Evolutionary conservation across 495 filamentous ascomycete species (phyloP), one percentile per base, ranked within the genome.

Genomic region (Hyphodiscus hymeniophilus): DNA sequence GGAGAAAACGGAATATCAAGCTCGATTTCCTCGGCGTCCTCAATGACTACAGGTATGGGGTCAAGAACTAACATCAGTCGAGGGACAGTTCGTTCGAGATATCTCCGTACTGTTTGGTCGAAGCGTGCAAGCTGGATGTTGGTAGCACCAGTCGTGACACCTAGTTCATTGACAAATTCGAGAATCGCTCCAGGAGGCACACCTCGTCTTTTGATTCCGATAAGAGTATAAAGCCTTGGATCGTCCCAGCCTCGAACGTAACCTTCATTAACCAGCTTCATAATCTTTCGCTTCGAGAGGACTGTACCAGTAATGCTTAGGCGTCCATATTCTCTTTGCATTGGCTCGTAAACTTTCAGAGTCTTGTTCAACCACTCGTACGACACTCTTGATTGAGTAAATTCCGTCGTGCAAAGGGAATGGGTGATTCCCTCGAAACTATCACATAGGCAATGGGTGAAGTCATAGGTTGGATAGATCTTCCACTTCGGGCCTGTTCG

Each of bases 401-500:
- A 90, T 56, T 90, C 87, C 0, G 82, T 85, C 1, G 87, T 90
- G 61, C 87, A 92, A 26, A 92, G 68, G 3, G 82, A 87, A 63
- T 90, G 87, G 1, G 86, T 80, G 56, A 92, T 89, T 21, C 70
- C 71, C 61, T 92, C 87, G 45, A 88, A 81, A 48, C 79, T 81
- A 73, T 89, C 86, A 50, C 80, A 86, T n/a, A 91, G 68, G 50
- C 84, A 82, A 59, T 90, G 85, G 0, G 85, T 84, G 58, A 91
- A 87, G 52, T 89, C 85, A 57, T 91, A 90, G 0, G 87, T 87
- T 1, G 87, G 87, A 56, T 87, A 89, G 40, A 89, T 84, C 55
- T 72, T 75, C 82, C 83, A 91, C 62, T 80, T 79, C 46, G 71
- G 61, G 10, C 74, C 76, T 3, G 82, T 83, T 24, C 77, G 68